Conservation (phyloP, 2,329 filamentous ascomycete genomes). For the Diplocarpon rosae region DNA sequence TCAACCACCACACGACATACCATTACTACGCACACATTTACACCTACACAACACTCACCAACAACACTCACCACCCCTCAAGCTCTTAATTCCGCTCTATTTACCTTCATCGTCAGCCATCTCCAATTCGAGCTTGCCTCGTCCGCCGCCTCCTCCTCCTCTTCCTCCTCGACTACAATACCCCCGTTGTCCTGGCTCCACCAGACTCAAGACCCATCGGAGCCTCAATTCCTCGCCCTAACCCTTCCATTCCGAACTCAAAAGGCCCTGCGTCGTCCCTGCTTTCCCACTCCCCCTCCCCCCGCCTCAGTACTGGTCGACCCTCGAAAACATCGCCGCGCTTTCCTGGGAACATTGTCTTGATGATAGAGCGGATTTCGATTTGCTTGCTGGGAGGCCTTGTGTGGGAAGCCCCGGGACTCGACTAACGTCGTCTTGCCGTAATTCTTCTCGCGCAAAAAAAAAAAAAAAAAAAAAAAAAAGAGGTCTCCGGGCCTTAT, state of each 20-base stretch:
- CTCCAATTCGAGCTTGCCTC: not conserved
- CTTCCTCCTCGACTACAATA: not conserved
- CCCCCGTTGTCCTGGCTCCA: not conserved
- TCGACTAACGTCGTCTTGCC: not conserved
- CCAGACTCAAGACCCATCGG: not conserved
- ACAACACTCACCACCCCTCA: not conserved
- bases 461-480: too few species aligned
- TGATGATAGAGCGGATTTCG: slow-evolving; percentile 14
- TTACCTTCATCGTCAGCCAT: not conserved
- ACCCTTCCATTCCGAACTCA: not conserved
- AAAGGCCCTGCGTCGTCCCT: too few species aligned
- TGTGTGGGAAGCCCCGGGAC: slow-evolving; percentile 9
- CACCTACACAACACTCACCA: not conserved
- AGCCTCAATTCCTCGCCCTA: not conserved
- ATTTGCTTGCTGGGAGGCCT: slow-evolving; percentile 11
- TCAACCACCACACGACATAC: too few species aligned
- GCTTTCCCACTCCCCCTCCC: too few species aligned
- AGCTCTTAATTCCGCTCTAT: not conserved
- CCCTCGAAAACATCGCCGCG: not conserved
- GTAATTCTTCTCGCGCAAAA: not conserved
- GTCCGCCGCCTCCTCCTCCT: not conserved
- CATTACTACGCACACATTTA: not conserved
- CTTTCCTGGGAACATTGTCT: slow-evolving; percentile 1
- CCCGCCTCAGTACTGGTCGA: too few species aligned
- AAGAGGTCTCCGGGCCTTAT: too few species aligned